Percentiles rank a stretch among this genome's conserved stretches.
Evolutionary conservation across 2,329 filamentous ascomycete species (phyloP).

Genomic region (Diaporthe longicolla): DNA sequence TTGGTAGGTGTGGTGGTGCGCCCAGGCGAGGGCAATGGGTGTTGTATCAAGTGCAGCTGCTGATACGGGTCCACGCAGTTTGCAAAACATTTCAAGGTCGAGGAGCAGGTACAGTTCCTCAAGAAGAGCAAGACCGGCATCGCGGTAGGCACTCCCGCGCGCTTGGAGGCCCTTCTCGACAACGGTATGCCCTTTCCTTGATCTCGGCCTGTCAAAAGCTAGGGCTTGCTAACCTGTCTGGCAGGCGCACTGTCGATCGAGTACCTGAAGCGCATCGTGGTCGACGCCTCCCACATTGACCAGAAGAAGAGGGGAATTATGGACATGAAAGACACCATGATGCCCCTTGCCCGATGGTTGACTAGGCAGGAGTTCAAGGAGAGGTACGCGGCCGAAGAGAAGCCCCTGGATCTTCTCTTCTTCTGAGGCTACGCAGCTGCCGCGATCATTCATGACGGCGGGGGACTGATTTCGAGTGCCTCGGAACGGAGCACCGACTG

Average conservation of each 20-base stretch:
- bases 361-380: slow-evolving; percentile 79
- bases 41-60: background rate
- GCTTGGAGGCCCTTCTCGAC: slow-evolving; percentile 86
- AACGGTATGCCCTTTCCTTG: slow-evolving; percentile 69
- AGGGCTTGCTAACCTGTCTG: slow-evolving; percentile 40
- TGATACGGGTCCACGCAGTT: slow-evolving; percentile 66
- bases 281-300: slow-evolving; percentile 91
- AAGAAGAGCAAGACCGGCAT: slow-evolving; percentile 81
- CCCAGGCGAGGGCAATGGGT: no score
- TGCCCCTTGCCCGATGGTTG: slow-evolving; percentile 83
- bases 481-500: background rate
- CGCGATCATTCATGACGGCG: background rate
- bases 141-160: slow-evolving; percentile 89
- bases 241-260: slow-evolving; percentile 40
- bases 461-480: background rate
- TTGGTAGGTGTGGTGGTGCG: slow-evolving; percentile 62
- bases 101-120: slow-evolving; percentile 85
- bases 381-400: slow-evolving; percentile 73
- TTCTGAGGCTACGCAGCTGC: slow-evolving; percentile 61
- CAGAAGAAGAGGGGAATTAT: slow-evolving; percentile 94
- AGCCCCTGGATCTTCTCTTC: slow-evolving; percentile 74
- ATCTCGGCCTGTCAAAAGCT: background rate
- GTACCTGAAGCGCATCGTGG: slow-evolving; percentile 42
- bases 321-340: slow-evolving; percentile 94
- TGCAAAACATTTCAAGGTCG: slow-evolving; percentile 97